These are phyloP conservation scores for Pyrrhoderma noxium DNA, from an alignment of 1,284 basidiomycete species.

Conservation along the genomic window DNA sequence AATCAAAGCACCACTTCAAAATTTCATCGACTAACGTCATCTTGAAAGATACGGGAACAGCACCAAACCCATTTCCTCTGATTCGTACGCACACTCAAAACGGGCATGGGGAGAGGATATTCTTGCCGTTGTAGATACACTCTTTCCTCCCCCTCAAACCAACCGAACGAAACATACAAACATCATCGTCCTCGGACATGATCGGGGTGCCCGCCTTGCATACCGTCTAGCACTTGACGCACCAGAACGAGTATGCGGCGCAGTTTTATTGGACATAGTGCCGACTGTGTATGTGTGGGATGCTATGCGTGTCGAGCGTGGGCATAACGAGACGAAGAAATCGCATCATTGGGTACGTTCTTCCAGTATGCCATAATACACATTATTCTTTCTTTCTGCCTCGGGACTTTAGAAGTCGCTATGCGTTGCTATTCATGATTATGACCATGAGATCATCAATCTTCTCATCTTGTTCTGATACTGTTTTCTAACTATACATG, in stretches of 20 bases:
- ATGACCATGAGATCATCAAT: no score
- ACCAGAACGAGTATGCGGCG: conserved; percentile 21
- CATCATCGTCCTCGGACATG: conserved; percentile 24
- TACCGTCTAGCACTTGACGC: conserved; percentile 25
- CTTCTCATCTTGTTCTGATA: background rate
- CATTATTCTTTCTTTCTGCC: background rate
- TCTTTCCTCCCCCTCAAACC: conserved; percentile 15
- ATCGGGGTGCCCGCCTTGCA: conserved; percentile 25
- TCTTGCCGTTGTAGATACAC: conserved; percentile 20
- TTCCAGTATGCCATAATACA: background rate
- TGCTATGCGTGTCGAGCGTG: conserved; percentile 20
- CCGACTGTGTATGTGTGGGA: conserved; percentile 24
- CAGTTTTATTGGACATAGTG: conserved; percentile 25
- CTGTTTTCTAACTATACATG: background rate
- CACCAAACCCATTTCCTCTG: conserved; percentile 21
- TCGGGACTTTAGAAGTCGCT: no score
- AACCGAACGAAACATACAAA: background rate
- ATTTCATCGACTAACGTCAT: background rate
- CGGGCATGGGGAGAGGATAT: conserved; percentile 24
- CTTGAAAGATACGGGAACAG: conserved; percentile 23
- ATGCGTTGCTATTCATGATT: no score
- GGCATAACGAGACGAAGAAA: conserved; percentile 21
- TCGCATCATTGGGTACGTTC: conserved; percentile 24
- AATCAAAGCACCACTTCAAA: background rate
- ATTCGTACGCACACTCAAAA: conserved; percentile 24